Base-by-base conservation (phyloP, 2,329 filamentous ascomycete genomes). In the Lachnellula hyalina region DNA sequence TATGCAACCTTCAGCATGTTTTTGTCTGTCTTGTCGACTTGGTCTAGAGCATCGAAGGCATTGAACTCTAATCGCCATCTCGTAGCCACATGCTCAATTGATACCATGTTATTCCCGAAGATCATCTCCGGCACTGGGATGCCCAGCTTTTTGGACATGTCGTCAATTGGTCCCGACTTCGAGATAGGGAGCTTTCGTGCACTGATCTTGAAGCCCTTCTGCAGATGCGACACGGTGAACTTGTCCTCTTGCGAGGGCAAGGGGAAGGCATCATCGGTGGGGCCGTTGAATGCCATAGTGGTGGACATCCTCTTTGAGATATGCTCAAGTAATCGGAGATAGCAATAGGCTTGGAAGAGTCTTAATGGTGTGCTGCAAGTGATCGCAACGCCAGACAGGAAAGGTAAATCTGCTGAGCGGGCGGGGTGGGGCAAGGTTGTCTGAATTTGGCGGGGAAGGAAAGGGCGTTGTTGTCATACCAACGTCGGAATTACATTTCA, bases 51-150 rank as follows among this genome's bases (percentile, higher is more conserved):
- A 69, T 93, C 90, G 64, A 85, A 88, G 21, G 94, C 88, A 69
- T 87, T 87, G 77, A 97, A 99, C 51, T 80, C 75, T 59, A 97
- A 77, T 45, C 77, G 76, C 90, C 91, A 99, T 45, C 84, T 83
- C n/a, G 81, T 84, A 19, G 81, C 78, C n/a, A 75, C 59, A 74
- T 97, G 90, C 51, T 84, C 77, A 57, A 99, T 79, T 6, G 82
- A 75, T 41, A 96, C 85, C 55, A 87, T 76, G 72, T 99, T 99
- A 76, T 99, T 92, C 58, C 94, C 94, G 69, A 99, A 99, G 62
- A 99, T 99, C 94, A 99, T 99, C 75, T 99, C 94, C 8, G 94
- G 94, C 41, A 93, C 84, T 17, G 93, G 85, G 68, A 99, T 96
- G 32, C 86, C 85, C 52, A 99, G 80, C 59, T 82, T 83, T 54